Base-by-base conservation (phyloP, 257 asterid genomes). In the Scutellaria baicalensis region DNA sequence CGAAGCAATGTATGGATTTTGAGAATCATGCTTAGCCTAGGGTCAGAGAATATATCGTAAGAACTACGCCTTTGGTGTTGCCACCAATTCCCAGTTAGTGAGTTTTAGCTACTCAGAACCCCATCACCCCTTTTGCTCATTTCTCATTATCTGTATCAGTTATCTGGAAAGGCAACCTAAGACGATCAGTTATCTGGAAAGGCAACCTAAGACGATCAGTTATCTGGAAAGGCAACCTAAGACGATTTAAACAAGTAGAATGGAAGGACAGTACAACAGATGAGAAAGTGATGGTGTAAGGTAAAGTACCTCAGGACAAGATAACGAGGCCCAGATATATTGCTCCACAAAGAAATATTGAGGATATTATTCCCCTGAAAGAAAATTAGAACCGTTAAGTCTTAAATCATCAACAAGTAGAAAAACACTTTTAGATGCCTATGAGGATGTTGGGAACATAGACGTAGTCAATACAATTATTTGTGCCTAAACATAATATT, bases 301-400 rank as follows among this genome's bases (percentile, higher is more conserved):
- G 39, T 18, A 10, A 23, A 44, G 51, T 76, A 88, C 95, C 96
- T 93, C 85, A 93, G 69, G 98, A 88, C 82, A 93, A 76, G 79
- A 93, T 86, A 75, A 91, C 96, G 12, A 93, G 95, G 20, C 98
- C 98, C 63, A 93, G 88, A 78, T 93, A 93, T 84, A 90, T 83
- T 36, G 98, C 87, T 71, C 82, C 93, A 47, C 86, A 77, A 23
- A 93, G 96, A 74, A 93, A 93, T 58, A 78, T 66, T 55, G 88
- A 85, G 58, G 98, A 92, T 79, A 92, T 88, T 84, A 92, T 74
- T 68, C 95, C 98, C 98, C 98, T 92, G 84, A 82, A 89, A 72
- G 35, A 70, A 64, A 20, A 47, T 45, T 55, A 23, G 21, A 43
- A 13, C 23, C n/a, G 13, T 36, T 2, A 69, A 47, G 62, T 35